Evolutionary conservation across 2,329 filamentous ascomycete species (phyloP).

Genomic region (Stachybotrys chlorohalonatus): DNA sequence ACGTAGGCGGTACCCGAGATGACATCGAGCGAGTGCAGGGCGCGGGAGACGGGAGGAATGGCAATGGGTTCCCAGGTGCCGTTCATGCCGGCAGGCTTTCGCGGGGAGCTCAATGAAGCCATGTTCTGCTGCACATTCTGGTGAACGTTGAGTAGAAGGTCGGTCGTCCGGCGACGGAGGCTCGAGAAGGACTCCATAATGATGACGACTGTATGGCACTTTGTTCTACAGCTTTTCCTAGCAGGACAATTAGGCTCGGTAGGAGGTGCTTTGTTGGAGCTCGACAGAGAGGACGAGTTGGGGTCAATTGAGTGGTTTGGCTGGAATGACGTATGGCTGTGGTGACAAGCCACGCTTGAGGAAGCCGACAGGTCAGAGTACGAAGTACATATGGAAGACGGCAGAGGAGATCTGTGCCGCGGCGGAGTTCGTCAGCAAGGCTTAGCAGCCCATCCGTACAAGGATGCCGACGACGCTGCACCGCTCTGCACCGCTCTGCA

Average conservation of each 20-base stretch:
- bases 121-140: constrained; percentile 28
- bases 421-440: too few species aligned
- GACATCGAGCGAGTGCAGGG: constrained; percentile 63
- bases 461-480: too few species aligned
- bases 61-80: constrained; percentile 54
- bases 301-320: neutral
- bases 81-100: constrained; percentile 29
- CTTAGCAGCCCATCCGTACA: too few species aligned
- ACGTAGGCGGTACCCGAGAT: constrained; percentile 49
- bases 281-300: neutral
- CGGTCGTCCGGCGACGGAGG: constrained; percentile 46
- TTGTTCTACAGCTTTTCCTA: neutral
- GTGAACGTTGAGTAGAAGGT: constrained; percentile 41
- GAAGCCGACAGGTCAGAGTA: too few species aligned
- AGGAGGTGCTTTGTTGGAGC: neutral
- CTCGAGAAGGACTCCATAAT: constrained; percentile 44
- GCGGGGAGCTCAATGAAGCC: constrained; percentile 6
- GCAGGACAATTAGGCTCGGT: neutral
- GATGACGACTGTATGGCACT: neutral
- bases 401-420: too few species aligned
- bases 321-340: neutral
- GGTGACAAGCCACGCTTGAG: neutral
- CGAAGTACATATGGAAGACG: too few species aligned
- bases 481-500: too few species aligned
- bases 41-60: constrained; percentile 52